Evolutionary conservation across 1,139 yeast species (phyloP).

Genomic region (Sugiyamaella sp.): DNA sequence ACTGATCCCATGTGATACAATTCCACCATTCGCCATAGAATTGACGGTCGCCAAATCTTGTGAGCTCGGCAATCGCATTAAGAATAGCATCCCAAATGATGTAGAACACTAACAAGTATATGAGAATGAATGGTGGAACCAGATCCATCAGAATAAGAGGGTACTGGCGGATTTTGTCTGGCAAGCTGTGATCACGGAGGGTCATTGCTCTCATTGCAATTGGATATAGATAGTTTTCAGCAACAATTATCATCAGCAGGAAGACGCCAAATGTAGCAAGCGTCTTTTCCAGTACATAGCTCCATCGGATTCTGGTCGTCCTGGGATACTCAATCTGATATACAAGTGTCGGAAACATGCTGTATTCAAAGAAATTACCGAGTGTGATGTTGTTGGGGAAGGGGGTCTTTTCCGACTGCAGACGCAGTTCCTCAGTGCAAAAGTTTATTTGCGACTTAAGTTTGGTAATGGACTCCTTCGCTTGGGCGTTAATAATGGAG

Average conservation of each 20-base stretch:
- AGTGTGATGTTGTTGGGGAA: slow-evolving; percentile 78
- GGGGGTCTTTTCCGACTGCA: slow-evolving; percentile 39
- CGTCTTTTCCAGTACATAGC: slow-evolving; percentile 68
- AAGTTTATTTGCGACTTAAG: slow-evolving; percentile 31
- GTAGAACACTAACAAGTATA: slow-evolving; percentile 79
- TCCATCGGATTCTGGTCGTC: slow-evolving; percentile 67
- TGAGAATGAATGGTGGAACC: slow-evolving; percentile 74
- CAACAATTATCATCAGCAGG: slow-evolving; percentile 75
- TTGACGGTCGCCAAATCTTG: slow-evolving; percentile 83
- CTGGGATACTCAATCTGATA: slow-evolving; percentile 71
- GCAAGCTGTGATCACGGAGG: slow-evolving; percentile 52
- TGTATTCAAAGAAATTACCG: slow-evolving; percentile 66
- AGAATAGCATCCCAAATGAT: slow-evolving; percentile 93
- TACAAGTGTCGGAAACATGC: slow-evolving; percentile 92
- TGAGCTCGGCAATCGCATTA: slow-evolving; percentile 85
- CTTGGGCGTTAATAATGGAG: neutral
- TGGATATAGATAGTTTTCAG: slow-evolving; percentile 81
- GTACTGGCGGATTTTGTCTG: slow-evolving; percentile 54
- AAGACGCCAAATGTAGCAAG: slow-evolving; percentile 87
- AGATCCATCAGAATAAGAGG: slow-evolving; percentile 70
- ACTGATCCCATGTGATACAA: slow-evolving; percentile 90
- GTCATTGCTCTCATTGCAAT: slow-evolving; percentile 62
- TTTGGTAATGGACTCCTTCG: slow-evolving; percentile 19
- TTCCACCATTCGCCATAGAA: slow-evolving; percentile 99
- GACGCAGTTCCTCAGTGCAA: slow-evolving; percentile 36